Base-by-base conservation (phyloP, 139 green algal species). In the Volvox reticuliferus region DNA sequence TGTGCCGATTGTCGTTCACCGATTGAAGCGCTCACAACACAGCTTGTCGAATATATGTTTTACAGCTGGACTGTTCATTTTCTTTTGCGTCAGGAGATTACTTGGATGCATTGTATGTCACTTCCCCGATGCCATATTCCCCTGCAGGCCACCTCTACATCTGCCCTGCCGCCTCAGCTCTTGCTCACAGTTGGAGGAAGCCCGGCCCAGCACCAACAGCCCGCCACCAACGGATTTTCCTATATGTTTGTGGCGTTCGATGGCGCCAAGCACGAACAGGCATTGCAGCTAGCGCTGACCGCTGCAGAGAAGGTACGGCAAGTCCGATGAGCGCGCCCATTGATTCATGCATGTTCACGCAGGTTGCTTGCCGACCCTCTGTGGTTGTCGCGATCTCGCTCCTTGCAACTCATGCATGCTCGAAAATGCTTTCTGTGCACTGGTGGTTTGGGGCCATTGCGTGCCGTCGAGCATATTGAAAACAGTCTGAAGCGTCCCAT, bases 181-280 rank as follows among this genome's bases (percentile, higher is more conserved):
- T 65, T 87, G 28, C 5, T 50, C 14, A 91, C 78, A 36, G 6
- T 37, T 26, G 68, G 63, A 14, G 33, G 26, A 28, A 1, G 26
- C 2, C 24, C 67, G 83, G 12, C 35, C 1, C 68, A 1, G 36
- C 33, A 36, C 6, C 65, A 24, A 3, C 44, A 55, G 44, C 44
- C 44, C 9, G 44, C 44, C 44, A 9, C 44, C 44, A 55, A 55
- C 9, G 67, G 83, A 21, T 0, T 32, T 20, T 71, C 26, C 0
- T 89, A 89, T 68, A 24, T 89, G 67, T 80, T 89, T 28, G 83
- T 62, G 13, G 35, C 73, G 9, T 89, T 81, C 37, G 83, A 89
- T 21, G 36, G 67, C 24, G 68, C 26, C 35, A 67, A 68, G 67
- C 35, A 63, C 67, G 83, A 67, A 26, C 16, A 35, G 69, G 85